Base-by-base conservation (phyloP, 352 stramenopile genomes). In the Phytophthora parvispora region DNA sequence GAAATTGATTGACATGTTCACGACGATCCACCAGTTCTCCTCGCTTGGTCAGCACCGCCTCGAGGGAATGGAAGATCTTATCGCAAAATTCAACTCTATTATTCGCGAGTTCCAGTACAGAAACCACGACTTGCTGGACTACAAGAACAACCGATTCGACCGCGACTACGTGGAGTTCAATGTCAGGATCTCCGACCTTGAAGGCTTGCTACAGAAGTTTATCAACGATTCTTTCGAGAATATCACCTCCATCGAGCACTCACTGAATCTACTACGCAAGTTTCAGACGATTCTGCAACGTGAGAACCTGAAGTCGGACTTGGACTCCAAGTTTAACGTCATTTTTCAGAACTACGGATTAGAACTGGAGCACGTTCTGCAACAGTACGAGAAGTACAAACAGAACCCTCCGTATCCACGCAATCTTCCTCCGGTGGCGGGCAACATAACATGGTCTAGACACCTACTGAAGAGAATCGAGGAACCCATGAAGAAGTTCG, bases 1-100 rank as follows among this genome's bases (percentile, higher is more conserved):
- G 77, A 99, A 99, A 76, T 86, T 99, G 32, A 99, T 99, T 64
- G 97, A 99, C 67, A 99, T 99, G 97, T 99, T 99, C 73, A 98
- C 91, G 56, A 99, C 98, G 7, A 99, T 99, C 61, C 96, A 99
- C 67, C 96, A 99, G 78, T 99, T 99, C 59, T 95, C 90, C 32
- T 93, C 88, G 6, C 76, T 99, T 0, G 93, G 89, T 0, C 86
- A 98, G 52, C 97, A 99, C 75, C 97, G 98, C 34, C 77, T 98
- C 0, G 93, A 98, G 68, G 93, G 91, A 1, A 97, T 98, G 91
- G 92, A 97, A 15, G 87, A 95, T 43, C 55, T 98, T 8, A 97
- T 95, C 27, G 89, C 91, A 2, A 97, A 98, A 56, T 99, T 99
- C 80, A 97, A 99, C 59, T 83, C 87, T 42, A 97, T 99, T 55